Evolutionary conservation across 177 flowering plant species (phyloP), one percentile per base, ranked within the genome.

Genomic region (Vitis hybrid): DNA sequence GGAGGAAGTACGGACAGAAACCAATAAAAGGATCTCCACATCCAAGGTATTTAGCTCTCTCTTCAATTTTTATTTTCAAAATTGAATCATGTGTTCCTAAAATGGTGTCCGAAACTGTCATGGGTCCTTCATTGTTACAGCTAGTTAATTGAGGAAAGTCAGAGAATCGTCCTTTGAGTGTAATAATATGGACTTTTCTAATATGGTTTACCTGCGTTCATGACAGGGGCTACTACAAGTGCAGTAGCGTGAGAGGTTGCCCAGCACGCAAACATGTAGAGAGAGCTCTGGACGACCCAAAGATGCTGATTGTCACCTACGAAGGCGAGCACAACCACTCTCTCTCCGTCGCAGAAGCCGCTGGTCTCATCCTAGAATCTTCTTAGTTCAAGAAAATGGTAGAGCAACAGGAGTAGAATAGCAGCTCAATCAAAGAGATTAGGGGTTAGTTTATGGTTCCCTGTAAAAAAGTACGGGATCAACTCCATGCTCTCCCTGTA

Each of bases 1-100:
- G 98, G 98, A 87, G 98, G 70, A 94, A 94, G 75, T 94, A 94
- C 65, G 98, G 98, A 11, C 98, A 93, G 73, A 93, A 93, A 59
- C 98, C 98, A 56, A 94, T 94, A 52, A 94, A 94, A 74, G 98
- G 98, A 30, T 94, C 98, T 56, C 97, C 98, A 10, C 97, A 94
- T 79, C 98, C 98, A 56, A 92, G 98, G 97, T 91, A 76, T 6
- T 40, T 4, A 17, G 15, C 8, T 6, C 18, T 18, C 15, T 11
- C 12, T 64, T 56, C 27, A 9, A 14, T 48, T 55, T 17, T 40
- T 0, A 2, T 52, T 35, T 49, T 15, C 11, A 14, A 3, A 7
- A 62, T 15, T 27, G 14, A 15, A 4, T 54, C 46, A 11, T 46
- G 5, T 55, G 11, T 60, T 24, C 46, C 13, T 13, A 6, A 6